phyloP scores from a whole-genome alignment of 2,329 filamentous ascomycete genomes.

The Fonsecaea pedrosoi region DNA sequence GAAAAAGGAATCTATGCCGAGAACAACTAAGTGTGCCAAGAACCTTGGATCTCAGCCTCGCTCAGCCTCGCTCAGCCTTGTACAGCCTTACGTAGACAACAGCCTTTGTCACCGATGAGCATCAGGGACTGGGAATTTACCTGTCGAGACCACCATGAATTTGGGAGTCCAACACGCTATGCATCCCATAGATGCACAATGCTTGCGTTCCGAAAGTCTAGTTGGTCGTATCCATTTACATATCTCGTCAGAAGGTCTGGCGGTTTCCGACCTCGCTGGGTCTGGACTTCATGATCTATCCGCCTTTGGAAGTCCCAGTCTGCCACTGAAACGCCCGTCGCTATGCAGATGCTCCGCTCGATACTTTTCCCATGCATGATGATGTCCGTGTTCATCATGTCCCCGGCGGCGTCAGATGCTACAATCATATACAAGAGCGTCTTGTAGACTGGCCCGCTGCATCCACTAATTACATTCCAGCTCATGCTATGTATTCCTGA shows the following conservation, averaged over 20 bases:
- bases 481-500: neutral
- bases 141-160: neutral
- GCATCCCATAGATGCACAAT: neutral
- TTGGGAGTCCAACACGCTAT: neutral
- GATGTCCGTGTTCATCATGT: neutral
- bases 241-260: neutral
- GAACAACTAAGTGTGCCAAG: neutral
- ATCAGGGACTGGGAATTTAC: neutral
- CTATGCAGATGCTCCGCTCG: slow-evolving; percentile 1
- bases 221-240: neutral
- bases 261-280: neutral
- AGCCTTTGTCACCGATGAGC: neutral
- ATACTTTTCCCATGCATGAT: neutral
- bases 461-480: neutral
- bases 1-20: slow-evolving; percentile 17
- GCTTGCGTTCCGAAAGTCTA: neutral
- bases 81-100: neutral
- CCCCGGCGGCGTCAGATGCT: neutral
- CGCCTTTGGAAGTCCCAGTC: neutral
- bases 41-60: neutral
- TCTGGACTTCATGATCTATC: neutral
- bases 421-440: neutral
- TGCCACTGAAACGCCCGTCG: neutral
- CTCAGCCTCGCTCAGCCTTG: neutral
- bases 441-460: neutral